Percentiles rank a stretch among this genome's conserved stretches.
Conservation (phyloP, 306 rosid genomes). For the Gillenia trifoliata region DNA sequence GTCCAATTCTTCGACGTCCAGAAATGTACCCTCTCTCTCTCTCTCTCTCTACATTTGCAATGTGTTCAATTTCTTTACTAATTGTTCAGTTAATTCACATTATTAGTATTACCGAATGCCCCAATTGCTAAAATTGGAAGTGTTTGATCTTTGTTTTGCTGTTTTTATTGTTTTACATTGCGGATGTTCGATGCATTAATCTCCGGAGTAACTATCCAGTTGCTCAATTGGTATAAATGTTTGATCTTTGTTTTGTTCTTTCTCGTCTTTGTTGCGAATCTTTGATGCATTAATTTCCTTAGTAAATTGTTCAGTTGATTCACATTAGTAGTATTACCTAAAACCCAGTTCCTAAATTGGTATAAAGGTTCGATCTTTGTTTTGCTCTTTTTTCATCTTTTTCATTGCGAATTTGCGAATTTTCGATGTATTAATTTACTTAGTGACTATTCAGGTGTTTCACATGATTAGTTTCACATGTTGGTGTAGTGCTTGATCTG, state of each 20-base stretch:
- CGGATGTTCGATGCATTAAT: background rate
- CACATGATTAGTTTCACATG: background rate
- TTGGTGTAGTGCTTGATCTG: background rate
- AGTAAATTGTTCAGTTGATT: background rate
- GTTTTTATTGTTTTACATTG: background rate
- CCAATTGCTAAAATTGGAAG: background rate
- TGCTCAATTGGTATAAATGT: background rate
- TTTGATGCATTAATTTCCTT: background rate
- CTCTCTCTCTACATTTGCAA: background rate
- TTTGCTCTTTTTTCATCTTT: background rate
- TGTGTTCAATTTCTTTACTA: background rate
- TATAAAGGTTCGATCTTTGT: too few species aligned
- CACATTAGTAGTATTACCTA: background rate
- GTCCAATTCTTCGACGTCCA: slow-evolving; percentile 81
- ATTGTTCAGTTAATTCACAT: background rate
- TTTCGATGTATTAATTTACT: background rate
- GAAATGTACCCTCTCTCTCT: slow-evolving; percentile 45
- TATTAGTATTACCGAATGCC: background rate
- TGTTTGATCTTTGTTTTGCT: background rate
- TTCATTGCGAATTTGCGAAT: background rate
- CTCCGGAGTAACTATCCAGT: too few species aligned
- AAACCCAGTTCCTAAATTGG: background rate
- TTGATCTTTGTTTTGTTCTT: background rate
- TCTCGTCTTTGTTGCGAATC: background rate
- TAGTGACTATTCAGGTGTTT: background rate